Conservation (phyloP, 2,329 filamentous ascomycete species). For the Botrytis pseudocinerea region DNA sequence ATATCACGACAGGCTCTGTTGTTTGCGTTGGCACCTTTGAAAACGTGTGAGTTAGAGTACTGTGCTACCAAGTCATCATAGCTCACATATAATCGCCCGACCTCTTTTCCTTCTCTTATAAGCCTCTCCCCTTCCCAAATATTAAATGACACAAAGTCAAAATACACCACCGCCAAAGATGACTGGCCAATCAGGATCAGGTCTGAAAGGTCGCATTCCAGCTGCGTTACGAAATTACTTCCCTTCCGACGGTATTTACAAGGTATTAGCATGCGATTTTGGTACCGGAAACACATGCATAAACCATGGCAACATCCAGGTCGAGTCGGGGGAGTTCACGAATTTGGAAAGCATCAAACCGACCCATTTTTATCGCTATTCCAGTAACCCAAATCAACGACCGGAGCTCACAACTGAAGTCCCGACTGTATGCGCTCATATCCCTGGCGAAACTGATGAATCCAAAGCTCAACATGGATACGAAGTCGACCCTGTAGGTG, state of each 20-base stretch:
- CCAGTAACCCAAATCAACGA: background rate
- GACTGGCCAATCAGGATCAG: background rate
- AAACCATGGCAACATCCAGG: background rate
- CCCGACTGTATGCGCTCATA: background rate
- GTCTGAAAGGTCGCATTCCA: background rate
- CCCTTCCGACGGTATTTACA: background rate
- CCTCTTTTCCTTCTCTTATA: background rate
- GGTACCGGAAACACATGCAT: background rate
- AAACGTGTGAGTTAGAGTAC: background rate
- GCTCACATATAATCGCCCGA: background rate
- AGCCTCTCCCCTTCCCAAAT: background rate
- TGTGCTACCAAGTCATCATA: background rate
- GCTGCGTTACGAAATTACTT: background rate
- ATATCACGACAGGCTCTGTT: background rate
- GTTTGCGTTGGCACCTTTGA: background rate
- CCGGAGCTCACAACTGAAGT: background rate
- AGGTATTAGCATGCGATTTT: background rate
- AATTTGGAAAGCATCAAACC: conserved; percentile 5
- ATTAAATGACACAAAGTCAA: background rate
- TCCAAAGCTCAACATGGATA: conserved; percentile 5
- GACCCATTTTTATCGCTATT: background rate
- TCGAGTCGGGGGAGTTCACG: background rate
- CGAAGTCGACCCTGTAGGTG: background rate
- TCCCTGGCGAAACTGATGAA: background rate
- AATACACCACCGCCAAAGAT: background rate